Evolutionary conservation across 2,329 filamentous ascomycete genomes (phyloP).

Genomic region (Meredithiella fracta): DNA sequence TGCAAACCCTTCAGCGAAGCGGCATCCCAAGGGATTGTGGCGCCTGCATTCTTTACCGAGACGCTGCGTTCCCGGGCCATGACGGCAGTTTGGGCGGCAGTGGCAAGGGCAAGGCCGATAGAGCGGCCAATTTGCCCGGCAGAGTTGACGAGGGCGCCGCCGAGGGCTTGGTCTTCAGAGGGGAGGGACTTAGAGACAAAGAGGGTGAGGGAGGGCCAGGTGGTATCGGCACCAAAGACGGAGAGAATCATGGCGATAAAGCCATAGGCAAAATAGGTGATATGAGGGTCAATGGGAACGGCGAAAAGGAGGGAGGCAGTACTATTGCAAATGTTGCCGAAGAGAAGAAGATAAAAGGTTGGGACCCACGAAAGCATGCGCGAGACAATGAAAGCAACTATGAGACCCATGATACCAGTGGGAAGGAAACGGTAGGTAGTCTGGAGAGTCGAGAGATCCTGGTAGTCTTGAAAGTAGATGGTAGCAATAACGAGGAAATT

Average conservation of each 20-base stretch:
- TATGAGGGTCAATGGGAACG: conserved; percentile 41
- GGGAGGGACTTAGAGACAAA: conserved; percentile 49
- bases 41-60: conserved; percentile 27
- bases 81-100: conserved; percentile 46
- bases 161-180: conserved; percentile 47
- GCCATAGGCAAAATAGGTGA: conserved; percentile 51
- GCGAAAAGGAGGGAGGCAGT: conserved; percentile 45
- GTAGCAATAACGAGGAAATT: conserved; percentile 52
- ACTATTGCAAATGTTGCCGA: conserved; percentile 39
- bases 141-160: conserved; percentile 51
- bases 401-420: conserved; percentile 41
- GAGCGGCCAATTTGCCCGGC: conserved; percentile 48
- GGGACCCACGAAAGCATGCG: conserved; percentile 41
- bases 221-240: conserved; percentile 49
- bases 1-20: conserved; percentile 32
- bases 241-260: conserved; percentile 49
- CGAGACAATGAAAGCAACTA: conserved; percentile 40
- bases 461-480: conserved; percentile 54
- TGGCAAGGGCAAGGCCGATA: conserved; percentile 48
- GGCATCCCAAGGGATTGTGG: conserved; percentile 27
- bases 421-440: conserved; percentile 55
- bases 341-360: conserved; percentile 39
- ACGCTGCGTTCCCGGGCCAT: conserved; percentile 33
- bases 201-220: conserved; percentile 48
- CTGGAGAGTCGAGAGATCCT: conserved; percentile 42